Evolutionary conservation across 371 early-diverging fungal species (phyloP), one percentile per base, ranked within the genome.

Genomic region (Rhizopus stolonifer): DNA sequence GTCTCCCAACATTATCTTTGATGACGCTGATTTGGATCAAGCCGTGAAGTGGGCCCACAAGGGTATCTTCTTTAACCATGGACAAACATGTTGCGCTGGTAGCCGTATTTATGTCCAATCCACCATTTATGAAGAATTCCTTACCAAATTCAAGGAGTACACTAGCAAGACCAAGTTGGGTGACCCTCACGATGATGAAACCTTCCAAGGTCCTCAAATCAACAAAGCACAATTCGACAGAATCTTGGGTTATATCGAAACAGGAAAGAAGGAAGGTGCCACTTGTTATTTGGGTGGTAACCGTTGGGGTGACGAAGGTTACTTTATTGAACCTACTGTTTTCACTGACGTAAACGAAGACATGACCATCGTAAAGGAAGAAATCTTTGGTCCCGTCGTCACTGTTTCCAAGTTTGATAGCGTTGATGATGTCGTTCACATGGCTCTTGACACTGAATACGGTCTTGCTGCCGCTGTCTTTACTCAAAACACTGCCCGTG

Each of bases 1-100:
- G 52, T 92, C 95, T 1, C 90, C 94, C 34, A 89, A 91, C 60
- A 90, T 95, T 44, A 90, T 94, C 33, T 94, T 95, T 67, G 91
- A 87, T 21, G 88, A 90, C 68, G 91, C 88, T 11, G 59, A 94
- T 60, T 48, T 94, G 25, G 89, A 89, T 39, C 79, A 80, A 56
- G 91, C 91, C 7, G 89, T 92, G 29, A 69, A 74, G 44, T 83
- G 84, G 66, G 83, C 86, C 8, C 78, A 84, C 62, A 74, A 70
- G 17, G 93, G 87, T 54, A 81, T 84, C 52, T 92, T 83, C 71
- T 77, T 83, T 63, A 93, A 94, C 71, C 71, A 81, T 40, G 96
- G 96, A 14, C 93, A 92, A 67, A 84, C 85, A 1, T 93, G 93
- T 64, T 85, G 92, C 47, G 83, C 84, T 49, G 87, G 88, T 33